Base-by-base conservation (phyloP, 106 monocot genomes). In the Allium sativum region DNA sequence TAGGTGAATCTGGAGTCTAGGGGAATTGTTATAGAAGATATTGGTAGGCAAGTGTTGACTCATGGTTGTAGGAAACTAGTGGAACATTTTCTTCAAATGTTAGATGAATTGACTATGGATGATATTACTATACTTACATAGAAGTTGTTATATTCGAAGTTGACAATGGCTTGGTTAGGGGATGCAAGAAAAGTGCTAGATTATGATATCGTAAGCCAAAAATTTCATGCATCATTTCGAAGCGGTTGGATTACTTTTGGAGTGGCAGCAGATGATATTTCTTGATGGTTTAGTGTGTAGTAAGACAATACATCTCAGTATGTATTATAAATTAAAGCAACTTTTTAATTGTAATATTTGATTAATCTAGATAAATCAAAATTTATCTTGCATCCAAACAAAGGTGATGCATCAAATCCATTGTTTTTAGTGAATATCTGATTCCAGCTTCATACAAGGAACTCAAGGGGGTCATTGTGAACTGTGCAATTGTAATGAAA, bases 11-110 rank as follows among this genome's bases (percentile, higher is more conserved):
- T 93, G 44, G 93, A 93, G 62, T 88, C 88, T 10, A 82, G 93
- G 70, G 60, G 73, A 57, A 75, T 88, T 65, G 68, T 77, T 50
- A 22, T 82, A 41, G 88, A 93, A 72, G 93, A 93, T 61, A 93
- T 93, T 44, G 93, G 93, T 12, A 84, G 93, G 73, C 88, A 93
- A 68, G 45, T 93, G 59, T 66, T 93, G 70, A 85, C 87, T 54
- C 84, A 85, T 63, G 88, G 84, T n/a, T 79, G 72, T 74, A 56
- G 93, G 68, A 93, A 93, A 58, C 79, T 84, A 15, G 76, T 87
- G 22, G 82, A 88, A 40, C 66, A 88, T 88, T 88, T 87, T 65
- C 69, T 93, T 59, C 18, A 53, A 62, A 64, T 69, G 45, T 68
- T 93, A 55, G 93, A 93, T 45, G 93, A 85, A 58, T 31, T 93